Evolutionary conservation across 1,284 basidiomycete species (phyloP).

Genomic region (Puccinia horiana): DNA sequence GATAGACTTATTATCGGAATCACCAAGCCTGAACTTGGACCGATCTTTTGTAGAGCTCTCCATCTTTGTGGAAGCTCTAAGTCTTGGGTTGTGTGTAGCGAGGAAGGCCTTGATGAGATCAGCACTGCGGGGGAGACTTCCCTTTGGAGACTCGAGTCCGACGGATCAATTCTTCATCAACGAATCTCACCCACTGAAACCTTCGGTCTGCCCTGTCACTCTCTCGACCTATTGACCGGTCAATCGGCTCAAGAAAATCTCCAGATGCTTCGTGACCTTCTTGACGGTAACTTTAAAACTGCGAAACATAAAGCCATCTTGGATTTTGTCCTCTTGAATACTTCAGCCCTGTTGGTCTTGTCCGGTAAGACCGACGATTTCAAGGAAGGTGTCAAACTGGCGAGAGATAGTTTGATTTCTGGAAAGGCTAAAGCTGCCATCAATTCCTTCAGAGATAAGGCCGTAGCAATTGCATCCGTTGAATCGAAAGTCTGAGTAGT

Average conservation of each 20-base stretch:
- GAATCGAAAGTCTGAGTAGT: neutral
- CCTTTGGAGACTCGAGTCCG: constrained; percentile 62
- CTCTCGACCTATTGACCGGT: constrained; percentile 19
- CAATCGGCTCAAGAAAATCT: constrained; percentile 71
- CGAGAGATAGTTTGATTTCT: constrained; percentile 70
- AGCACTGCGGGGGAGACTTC: constrained; percentile 86
- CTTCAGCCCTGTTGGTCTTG: constrained; percentile 77
- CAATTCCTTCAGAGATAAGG: constrained; percentile 61
- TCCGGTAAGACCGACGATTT: constrained; percentile 72
- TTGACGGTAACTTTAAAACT: constrained; percentile 59
- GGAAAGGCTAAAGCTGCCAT: constrained; percentile 77
- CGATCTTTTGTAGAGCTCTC: constrained; percentile 77
- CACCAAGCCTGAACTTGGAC: constrained; percentile 78
- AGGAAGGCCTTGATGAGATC: constrained; percentile 90
- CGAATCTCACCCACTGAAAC: constrained; percentile 1
- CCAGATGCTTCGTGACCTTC: constrained; percentile 66
- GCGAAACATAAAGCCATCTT: constrained; percentile 63
- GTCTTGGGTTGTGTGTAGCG: constrained; percentile 90
- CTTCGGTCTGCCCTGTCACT: constrained; percentile 34
- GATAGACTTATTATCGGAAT: constrained; percentile 87
- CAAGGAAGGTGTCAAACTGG: constrained; percentile 72
- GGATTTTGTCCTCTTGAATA: constrained; percentile 82
- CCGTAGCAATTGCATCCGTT: neutral
- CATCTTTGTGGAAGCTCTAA: constrained; percentile 67
- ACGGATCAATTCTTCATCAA: neutral